Base-by-base conservation (phyloP, 164 flowering plant species). In the Annona cherimola region DNA sequence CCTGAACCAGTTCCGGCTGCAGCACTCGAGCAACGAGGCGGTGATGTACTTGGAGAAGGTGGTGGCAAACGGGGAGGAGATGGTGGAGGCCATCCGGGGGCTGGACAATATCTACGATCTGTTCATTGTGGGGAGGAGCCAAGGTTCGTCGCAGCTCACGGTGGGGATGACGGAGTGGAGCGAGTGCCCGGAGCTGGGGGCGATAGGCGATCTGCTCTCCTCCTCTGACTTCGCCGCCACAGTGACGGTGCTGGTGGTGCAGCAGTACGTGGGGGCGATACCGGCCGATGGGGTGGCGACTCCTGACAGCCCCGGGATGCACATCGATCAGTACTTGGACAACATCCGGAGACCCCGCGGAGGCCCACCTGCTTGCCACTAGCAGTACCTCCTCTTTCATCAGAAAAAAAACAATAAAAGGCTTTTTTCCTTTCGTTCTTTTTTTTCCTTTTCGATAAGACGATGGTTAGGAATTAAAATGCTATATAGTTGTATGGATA, bases 251-350 rank as follows among this genome's bases (percentile, higher is more conserved):
- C 57, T 50, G 2, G 57, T 50, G 57, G 57, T 50, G 57, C 57
- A 50, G 57, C 57, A 50, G 57, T 50, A 50, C 9, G 9, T 50
- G 57, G 57, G 57, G 14, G 57, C 9, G 3, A 50, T 50, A 16
- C 14, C 57, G 57, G 9, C 3, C 3, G 57, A 50, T 9, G 57
- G 57, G 9, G 3, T 16, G 57, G 57, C 11, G 9, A 71, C 75
- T 42, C 74, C 76, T 11, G 73, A 76, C 20, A 65, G 69, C 61
- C 61, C 74, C 4, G 66, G 5, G 1, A 16, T 19, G 12, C 55
- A 46, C 14, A 5, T 16, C 14, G 57, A 50, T 3, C 57, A 50
- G 57, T 50, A 9, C 14, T 5, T 50, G 57, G 14, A 2, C 3
- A 1, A 50, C 57, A 26, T 26, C 35, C 35, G 35, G 35, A 26